Base-by-base conservation (phyloP, 1,284 basidiomycete genomes). In the Microbotryum violaceum region DNA sequence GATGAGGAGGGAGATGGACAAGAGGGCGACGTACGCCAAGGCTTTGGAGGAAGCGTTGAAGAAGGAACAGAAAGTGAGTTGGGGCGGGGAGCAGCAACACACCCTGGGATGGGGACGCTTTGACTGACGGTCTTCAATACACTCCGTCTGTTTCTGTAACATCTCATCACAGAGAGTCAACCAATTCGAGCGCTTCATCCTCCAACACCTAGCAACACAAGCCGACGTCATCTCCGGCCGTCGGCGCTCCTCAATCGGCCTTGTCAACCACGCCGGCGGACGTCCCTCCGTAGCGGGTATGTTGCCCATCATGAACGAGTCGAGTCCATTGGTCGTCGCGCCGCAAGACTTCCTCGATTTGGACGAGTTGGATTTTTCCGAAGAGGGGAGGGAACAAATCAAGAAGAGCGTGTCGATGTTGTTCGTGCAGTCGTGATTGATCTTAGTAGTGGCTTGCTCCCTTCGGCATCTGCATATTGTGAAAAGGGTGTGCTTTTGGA, bases 1-100 rank as follows among this genome's bases (percentile, higher is more conserved):
- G 49, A 78, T 81, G 72, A 81, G 84, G 56, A 77, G 78, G 37
- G 83, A 85, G 71, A 77, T 83, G 45, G 77, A 78, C 57, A 83
- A 85, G 70, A 78, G 79, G 64, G 76, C 78, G 50, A 71, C 74
- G 33, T 76, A 82, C 70, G 82, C 84, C 71, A 78, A 80, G 49
- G 80, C 82, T 66, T 78, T 78, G 58, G 76, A 82, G 69, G 78
- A 79, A 31, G 78, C 80, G 55, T 70, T 81, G 18, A 73, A 75
- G 31, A 50, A 54, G 29, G 71, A 72, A 57, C 56, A 68, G 6
- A 63, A 70, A 58, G 70, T 71, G 20, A 42, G 69, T 31, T 31
- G 31, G 7, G 31, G 31, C 9, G 31, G 31, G 31, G 9, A 31
- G 31, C 31, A 31, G 31, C 31, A 31, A 31, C 31, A 31, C 31